Conservation (phyloP, 2,329 filamentous ascomycete genomes). For the Penicillium brasilianum region DNA sequence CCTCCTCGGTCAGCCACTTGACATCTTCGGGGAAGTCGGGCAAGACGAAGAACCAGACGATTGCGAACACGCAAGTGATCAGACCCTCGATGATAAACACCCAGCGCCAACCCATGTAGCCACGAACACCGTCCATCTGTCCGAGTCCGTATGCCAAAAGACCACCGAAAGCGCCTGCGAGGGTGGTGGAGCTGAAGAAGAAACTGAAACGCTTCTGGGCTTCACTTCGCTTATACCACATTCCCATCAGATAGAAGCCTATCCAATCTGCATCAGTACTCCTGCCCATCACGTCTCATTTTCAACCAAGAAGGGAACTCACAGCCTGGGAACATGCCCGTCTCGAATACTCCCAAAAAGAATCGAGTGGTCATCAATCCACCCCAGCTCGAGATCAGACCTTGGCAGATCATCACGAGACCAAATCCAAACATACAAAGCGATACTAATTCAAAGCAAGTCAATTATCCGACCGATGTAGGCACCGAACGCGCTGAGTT, state of each 20-base stretch:
- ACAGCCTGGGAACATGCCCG: slow-evolving; percentile 73
- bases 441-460: slow-evolving; percentile 55
- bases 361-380: slow-evolving; percentile 81
- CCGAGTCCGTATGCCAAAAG: slow-evolving; percentile 65
- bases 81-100: slow-evolving; percentile 66
- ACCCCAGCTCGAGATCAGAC: slow-evolving; percentile 75
- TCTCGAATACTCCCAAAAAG: slow-evolving; percentile 79
- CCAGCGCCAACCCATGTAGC: slow-evolving; percentile 63
- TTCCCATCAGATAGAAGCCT: slow-evolving; percentile 70
- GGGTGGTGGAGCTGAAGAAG: slow-evolving; percentile 78
- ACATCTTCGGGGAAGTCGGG: slow-evolving; percentile 76
- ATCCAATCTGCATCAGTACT: background rate
- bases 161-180: slow-evolving; percentile 67
- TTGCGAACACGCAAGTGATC: slow-evolving; percentile 65
- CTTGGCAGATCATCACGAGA: slow-evolving; percentile 74
- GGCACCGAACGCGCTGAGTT: background rate
- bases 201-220: slow-evolving; percentile 91
- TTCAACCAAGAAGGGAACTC: slow-evolving; percentile 31
- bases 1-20: slow-evolving; percentile 73
- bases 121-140: slow-evolving; percentile 59
- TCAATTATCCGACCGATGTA: background rate
- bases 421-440: slow-evolving; percentile 86
- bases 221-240: slow-evolving; percentile 83
- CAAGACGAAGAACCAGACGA: slow-evolving; percentile 68
- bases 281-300: background rate